Percentiles rank a stretch among this genome's conserved stretches.
phyloP scores from a whole-genome alignment of 805 yeast genomes.

The Candida silvicultrix region DNA sequence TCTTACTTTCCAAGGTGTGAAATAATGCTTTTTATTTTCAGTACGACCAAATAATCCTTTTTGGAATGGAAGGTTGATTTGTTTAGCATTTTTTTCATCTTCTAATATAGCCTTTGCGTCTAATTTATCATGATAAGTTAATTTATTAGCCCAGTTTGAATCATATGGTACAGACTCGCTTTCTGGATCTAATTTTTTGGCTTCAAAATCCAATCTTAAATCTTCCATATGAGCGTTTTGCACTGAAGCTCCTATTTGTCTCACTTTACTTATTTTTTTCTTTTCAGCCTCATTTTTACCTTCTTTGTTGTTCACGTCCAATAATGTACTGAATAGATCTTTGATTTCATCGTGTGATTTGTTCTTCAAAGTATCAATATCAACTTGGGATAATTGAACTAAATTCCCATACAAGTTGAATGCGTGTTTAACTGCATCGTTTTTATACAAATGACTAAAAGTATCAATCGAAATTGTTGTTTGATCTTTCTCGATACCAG shows the following conservation, averaged over 20 bases:
- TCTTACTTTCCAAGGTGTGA: conserved; percentile 96
- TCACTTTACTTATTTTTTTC: conserved; percentile 23
- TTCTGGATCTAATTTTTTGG: conserved; percentile 18
- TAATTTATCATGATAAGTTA: conserved; percentile 36
- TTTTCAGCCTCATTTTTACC: conserved; percentile 23
- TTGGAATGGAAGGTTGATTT: conserved; percentile 78
- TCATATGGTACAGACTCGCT: conserved; percentile 33
- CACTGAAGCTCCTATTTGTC: conserved; percentile 16
- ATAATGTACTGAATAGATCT: too few relatives aligned
- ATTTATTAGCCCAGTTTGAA: conserved; percentile 43
- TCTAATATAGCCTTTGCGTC: conserved; percentile 42
- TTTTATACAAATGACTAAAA: conserved; percentile 7
- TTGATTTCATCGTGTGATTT: neutral
- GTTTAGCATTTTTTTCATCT: conserved; percentile 40
- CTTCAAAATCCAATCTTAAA: conserved; percentile 25
- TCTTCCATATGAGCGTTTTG: conserved; percentile 20
- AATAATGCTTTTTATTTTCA: conserved; percentile 73
- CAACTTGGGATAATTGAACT: neutral
- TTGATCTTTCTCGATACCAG: conserved; percentile 13
- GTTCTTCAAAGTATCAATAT: neutral
- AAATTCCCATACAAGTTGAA: neutral
- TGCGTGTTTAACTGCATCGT: neutral
- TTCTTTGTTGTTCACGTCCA: conserved; percentile 1
- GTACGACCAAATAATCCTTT: conserved; percentile 71
- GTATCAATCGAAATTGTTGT: conserved; percentile 6